These are phyloP conservation scores for Arachis stenosperma DNA, from an alignment of 306 rosid genomes.

Conservation along the genomic window DNA sequence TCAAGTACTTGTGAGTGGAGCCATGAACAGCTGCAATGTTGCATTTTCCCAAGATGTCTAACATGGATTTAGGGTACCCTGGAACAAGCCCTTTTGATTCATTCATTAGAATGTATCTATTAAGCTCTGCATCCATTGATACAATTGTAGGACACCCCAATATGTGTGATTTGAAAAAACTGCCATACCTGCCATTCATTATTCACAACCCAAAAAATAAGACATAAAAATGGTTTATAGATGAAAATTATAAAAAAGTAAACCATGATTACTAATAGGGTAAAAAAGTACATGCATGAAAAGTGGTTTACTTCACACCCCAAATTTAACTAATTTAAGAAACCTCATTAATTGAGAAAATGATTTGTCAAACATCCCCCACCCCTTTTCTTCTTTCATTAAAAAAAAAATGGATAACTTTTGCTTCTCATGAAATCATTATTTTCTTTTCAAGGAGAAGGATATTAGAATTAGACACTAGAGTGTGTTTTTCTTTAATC, in stretches of 20 bases:
- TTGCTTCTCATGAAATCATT: slow-evolving; percentile 24
- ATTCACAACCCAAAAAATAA: no score
- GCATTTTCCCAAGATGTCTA: slow-evolving; percentile 83
- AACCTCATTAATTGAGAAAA: slow-evolving; percentile 36
- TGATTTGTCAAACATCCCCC: slow-evolving; percentile 23
- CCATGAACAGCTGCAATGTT: slow-evolving; percentile 98
- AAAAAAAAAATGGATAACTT: no score
- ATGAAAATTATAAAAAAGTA: slow-evolving; percentile 32
- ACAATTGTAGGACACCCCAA: slow-evolving; percentile 96
- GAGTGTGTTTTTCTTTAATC: no score
- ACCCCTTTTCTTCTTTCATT: neutral
- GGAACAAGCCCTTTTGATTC: slow-evolving; percentile 96
- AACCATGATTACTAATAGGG: slow-evolving; percentile 39
- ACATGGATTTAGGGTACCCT: slow-evolving; percentile 96
- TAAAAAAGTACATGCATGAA: slow-evolving; percentile 46
- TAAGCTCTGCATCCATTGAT: slow-evolving; percentile 94
- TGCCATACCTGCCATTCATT: slow-evolving; percentile 72
- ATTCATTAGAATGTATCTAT: slow-evolving; percentile 86
- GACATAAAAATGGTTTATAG: no score
- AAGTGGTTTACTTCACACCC: slow-evolving; percentile 44
- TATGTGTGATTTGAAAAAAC: slow-evolving; percentile 94
- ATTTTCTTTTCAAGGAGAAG: neutral
- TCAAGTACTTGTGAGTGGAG: slow-evolving; percentile 87
- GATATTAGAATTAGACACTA: no score
- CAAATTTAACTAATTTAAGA: slow-evolving; percentile 42